A percentile compares a stretch with the other conserved stretches of the same genome.
Conservation (phyloP, 78 protist genomes). For the Dictyostelium purpureum region DNA sequence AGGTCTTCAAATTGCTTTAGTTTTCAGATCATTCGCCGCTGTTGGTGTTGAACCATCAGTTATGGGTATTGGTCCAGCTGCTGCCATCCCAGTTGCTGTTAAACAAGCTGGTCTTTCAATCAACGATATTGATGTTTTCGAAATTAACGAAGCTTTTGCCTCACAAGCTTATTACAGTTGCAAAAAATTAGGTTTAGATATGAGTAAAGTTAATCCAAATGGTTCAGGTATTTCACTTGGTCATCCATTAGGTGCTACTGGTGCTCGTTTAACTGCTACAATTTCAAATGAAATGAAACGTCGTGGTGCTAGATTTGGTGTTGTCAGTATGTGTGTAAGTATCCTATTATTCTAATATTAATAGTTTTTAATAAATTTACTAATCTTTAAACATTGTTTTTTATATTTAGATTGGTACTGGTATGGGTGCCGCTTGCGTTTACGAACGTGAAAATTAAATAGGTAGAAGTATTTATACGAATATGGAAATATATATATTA, state of each 20-base stretch:
- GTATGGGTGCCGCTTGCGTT: conserved; percentile 81
- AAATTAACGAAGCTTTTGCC: conserved; percentile 98
- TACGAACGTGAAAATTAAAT: too few relatives aligned
- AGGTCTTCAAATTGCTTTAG: conserved; percentile 59
- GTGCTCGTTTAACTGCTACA: conserved; percentile 78
- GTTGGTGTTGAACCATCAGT: conserved; percentile 86
- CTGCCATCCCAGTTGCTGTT: conserved; percentile 91
- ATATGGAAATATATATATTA: too few relatives aligned
- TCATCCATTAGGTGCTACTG: conserved; percentile 99
- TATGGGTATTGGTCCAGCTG: conserved; percentile 91
- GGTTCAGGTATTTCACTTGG: conserved; percentile 99
- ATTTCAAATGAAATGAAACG: conserved; percentile 58
- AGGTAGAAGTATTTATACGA: too few relatives aligned
- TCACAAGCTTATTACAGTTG: conserved; percentile 86
- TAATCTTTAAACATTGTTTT: too few relatives aligned
- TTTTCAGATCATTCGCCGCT: conserved; percentile 56
- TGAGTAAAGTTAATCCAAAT: conserved; percentile 92
- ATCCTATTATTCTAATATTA: too few relatives aligned
- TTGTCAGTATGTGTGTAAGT: conserved; percentile 82
- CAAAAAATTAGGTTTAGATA: conserved; percentile 44
- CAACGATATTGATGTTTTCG: conserved; percentile 93
- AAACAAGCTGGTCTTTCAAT: conserved; percentile 86
- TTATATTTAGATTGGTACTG: conserved; percentile 87
- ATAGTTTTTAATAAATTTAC: too few relatives aligned
- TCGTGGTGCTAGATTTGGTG: conserved; percentile 51